Percentiles rank a stretch among this genome's conserved stretches.
These are phyloP conservation scores for Fraxinus dipetala DNA, from an alignment of 305 asterid genomes.

Conservation along the genomic window DNA sequence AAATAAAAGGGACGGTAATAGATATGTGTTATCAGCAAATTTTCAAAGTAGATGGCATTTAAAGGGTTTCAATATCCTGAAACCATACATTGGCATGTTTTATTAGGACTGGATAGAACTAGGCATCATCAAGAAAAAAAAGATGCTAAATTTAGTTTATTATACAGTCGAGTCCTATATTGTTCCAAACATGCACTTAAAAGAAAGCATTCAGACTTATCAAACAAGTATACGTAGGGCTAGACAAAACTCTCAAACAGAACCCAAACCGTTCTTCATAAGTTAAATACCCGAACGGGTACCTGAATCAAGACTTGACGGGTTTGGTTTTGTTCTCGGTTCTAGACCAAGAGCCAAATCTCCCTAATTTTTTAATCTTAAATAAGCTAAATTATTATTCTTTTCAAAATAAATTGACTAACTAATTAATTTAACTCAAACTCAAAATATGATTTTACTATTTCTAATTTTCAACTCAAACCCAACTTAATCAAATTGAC, in stretches of 20 bases:
- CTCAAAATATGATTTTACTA: too few relatives aligned
- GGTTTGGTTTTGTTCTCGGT: too few relatives aligned
- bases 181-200: background rate
- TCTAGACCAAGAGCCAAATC: too few relatives aligned
- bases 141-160: background rate
- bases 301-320: too few relatives aligned
- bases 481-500: background rate
- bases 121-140: background rate
- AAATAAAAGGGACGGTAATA: conserved; percentile 4
- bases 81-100: background rate
- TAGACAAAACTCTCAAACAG: background rate
- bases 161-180: background rate
- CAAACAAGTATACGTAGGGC: background rate
- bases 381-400: too few relatives aligned
- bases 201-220: background rate
- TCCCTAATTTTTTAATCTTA: background rate
- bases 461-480: background rate
- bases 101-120: background rate
- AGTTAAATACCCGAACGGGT: background rate
- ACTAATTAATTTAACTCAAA: background rate
- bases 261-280: background rate
- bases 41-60: background rate
- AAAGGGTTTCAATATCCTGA: background rate
- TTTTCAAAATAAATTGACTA: too few relatives aligned
- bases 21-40: background rate